Percentiles rank a stretch among this genome's conserved stretches.
phyloP scores from a whole-genome alignment of 345 rosid genomes.

The Litchi chinensis region DNA sequence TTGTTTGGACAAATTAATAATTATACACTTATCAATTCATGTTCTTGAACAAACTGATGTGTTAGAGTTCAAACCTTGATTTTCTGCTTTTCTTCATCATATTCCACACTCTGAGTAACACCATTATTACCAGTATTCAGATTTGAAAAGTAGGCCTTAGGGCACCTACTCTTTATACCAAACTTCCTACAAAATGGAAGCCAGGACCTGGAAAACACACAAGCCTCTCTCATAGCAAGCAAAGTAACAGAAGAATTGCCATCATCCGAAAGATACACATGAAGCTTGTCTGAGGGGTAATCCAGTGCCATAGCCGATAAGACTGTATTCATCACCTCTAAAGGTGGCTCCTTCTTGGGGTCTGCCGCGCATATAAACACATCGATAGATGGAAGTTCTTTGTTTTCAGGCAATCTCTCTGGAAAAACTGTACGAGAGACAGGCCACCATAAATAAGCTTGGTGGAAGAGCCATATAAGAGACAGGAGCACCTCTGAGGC shows the following conservation, averaged over 20 bases:
- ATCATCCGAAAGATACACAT: conserved; percentile 58
- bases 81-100: too few species aligned
- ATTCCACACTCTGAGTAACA: too few species aligned
- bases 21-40: too few species aligned
- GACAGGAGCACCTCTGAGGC: conserved; percentile 28
- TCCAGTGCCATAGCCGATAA: conserved; percentile 54
- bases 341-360: conserved; percentile 49
- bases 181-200: conserved; percentile 48
- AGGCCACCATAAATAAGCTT: conserved; percentile 43
- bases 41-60: too few species aligned
- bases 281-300: conserved; percentile 50
- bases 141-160: conserved; percentile 37
- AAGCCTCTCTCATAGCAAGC: conserved; percentile 40
- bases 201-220: conserved; percentile 44
- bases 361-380: conserved; percentile 58
- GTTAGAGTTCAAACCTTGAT: too few species aligned
- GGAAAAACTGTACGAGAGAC: conserved; percentile 37
- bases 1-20: neutral
- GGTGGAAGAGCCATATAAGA: conserved; percentile 43
- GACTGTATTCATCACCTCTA: conserved; percentile 51
- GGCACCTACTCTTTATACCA: conserved; percentile 33
- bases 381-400: conserved; percentile 44
- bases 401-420: conserved; percentile 24
- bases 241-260: conserved; percentile 41
- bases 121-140: neutral